phyloP scores from a whole-genome alignment of 2,329 filamentous ascomycete genomes.

The Magnaporthiopsis rhizophila region DNA sequence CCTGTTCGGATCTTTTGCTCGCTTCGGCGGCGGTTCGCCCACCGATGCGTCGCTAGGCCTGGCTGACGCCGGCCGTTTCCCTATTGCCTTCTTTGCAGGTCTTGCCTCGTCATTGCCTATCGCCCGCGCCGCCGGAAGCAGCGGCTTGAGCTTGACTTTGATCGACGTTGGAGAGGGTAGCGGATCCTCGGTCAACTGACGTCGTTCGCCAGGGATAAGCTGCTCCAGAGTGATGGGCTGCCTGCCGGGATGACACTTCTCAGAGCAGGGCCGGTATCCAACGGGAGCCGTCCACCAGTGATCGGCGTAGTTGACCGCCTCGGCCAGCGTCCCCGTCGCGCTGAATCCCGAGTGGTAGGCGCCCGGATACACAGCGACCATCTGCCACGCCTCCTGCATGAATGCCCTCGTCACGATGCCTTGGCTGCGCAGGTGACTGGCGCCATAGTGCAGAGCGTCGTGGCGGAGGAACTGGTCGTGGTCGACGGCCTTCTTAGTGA shows the following conservation, averaged over 20 bases:
- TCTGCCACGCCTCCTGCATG: slow-evolving; percentile 5
- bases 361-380: slow-evolving; percentile 4
- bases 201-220: not conserved
- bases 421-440: slow-evolving; percentile 1
- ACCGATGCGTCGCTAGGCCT: not conserved
- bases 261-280: slow-evolving; percentile 2
- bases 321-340: slow-evolving; percentile 4
- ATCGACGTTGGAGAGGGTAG: not conserved
- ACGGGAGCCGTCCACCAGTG: not conserved
- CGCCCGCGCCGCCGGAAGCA: not conserved
- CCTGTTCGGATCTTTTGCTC: not conserved
- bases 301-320: slow-evolving; percentile 6
- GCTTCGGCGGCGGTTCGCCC: not conserved
- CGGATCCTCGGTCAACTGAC: not conserved
- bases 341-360: slow-evolving; percentile 6
- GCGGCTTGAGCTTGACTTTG: not conserved
- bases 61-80: not conserved
- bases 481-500: not conserved
- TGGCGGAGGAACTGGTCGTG: slow-evolving; percentile 6
- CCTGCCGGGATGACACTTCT: not conserved
- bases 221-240: not conserved
- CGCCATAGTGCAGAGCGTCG: slow-evolving; percentile 2
- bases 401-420: slow-evolving; percentile 2
- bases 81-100: not conserved
- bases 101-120: not conserved